phyloP scores from a whole-genome alignment of 1,139 yeast species.

The Suhomyces yuchorum region DNA sequence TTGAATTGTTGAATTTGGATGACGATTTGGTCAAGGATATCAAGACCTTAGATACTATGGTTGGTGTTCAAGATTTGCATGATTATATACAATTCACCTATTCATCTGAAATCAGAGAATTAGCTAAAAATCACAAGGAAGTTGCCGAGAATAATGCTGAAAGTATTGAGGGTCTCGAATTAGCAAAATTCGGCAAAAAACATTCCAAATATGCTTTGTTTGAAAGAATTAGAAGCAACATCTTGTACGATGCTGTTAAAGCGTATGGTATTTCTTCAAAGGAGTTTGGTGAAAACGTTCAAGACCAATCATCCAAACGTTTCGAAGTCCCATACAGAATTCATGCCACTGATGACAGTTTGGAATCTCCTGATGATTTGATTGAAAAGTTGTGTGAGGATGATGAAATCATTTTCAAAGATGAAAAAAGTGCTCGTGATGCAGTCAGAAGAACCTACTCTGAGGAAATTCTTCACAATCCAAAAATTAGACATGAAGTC shows the following conservation, averaged over 20 bases:
- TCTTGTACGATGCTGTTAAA: slow-evolving; percentile 66
- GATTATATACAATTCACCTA: slow-evolving; percentile 84
- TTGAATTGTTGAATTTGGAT: slow-evolving; percentile 53
- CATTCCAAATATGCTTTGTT: slow-evolving; percentile 73
- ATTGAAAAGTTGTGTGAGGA: slow-evolving; percentile 58
- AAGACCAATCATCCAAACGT: slow-evolving; percentile 53
- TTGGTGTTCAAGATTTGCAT: slow-evolving; percentile 84
- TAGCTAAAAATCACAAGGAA: slow-evolving; percentile 25
- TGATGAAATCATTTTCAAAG: slow-evolving; percentile 58
- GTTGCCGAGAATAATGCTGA: slow-evolving; percentile 22
- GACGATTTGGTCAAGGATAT: slow-evolving; percentile 65
- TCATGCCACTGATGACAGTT: slow-evolving; percentile 75
- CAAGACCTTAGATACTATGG: slow-evolving; percentile 61
- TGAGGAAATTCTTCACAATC: slow-evolving; percentile 80
- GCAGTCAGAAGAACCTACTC: slow-evolving; percentile 77
- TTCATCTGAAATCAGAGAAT: slow-evolving; percentile 66
- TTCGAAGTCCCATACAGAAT: slow-evolving; percentile 59
- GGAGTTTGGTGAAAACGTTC: slow-evolving; percentile 82
- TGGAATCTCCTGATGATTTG: slow-evolving; percentile 63
- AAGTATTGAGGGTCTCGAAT: slow-evolving; percentile 10
- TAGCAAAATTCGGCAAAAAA: slow-evolving; percentile 43
- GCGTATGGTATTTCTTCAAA: slow-evolving; percentile 79
- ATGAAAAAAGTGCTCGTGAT: slow-evolving; percentile 64
- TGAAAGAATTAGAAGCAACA: slow-evolving; percentile 74
- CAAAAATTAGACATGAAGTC: slow-evolving; percentile 74